phyloP scores from a whole-genome alignment of 495 filamentous ascomycete genomes.

The Tuber aestivum region DNA sequence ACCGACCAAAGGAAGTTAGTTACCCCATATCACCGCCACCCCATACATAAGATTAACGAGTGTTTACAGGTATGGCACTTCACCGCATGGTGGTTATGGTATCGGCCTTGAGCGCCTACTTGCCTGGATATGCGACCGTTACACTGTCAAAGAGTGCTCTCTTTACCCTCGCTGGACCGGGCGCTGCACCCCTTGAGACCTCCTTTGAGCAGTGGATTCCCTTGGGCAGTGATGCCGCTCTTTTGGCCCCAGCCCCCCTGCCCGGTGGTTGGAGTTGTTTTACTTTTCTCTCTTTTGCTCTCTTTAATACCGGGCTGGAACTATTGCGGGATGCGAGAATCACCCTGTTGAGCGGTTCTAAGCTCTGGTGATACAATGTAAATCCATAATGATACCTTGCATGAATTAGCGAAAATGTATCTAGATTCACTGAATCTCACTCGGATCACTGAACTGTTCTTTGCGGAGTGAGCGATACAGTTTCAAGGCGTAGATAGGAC shows the following conservation, averaged over 20 bases:
- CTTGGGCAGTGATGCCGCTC: background rate
- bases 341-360: background rate
- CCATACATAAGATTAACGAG: constrained; percentile 13
- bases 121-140: constrained; percentile 89
- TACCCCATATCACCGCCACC: constrained; percentile 12
- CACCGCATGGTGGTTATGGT: constrained; percentile 92
- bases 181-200: constrained; percentile 74
- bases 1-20: constrained; percentile 96
- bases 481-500: background rate
- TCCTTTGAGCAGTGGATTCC: background rate
- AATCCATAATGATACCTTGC: background rate
- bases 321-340: background rate
- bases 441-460: background rate
- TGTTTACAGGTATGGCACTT: constrained; percentile 71
- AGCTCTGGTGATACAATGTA: background rate
- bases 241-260: background rate
- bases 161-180: constrained; percentile 93
- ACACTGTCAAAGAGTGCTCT: constrained; percentile 81
- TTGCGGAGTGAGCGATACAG: no score
- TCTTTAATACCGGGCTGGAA: background rate
- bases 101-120: constrained; percentile 93
- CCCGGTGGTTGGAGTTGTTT: background rate
- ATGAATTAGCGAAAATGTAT: background rate
- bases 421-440: background rate
- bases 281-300: background rate